Conservation (phyloP, 2,329 filamentous ascomycete genomes). For the Neonectria neomacrospora region DNA sequence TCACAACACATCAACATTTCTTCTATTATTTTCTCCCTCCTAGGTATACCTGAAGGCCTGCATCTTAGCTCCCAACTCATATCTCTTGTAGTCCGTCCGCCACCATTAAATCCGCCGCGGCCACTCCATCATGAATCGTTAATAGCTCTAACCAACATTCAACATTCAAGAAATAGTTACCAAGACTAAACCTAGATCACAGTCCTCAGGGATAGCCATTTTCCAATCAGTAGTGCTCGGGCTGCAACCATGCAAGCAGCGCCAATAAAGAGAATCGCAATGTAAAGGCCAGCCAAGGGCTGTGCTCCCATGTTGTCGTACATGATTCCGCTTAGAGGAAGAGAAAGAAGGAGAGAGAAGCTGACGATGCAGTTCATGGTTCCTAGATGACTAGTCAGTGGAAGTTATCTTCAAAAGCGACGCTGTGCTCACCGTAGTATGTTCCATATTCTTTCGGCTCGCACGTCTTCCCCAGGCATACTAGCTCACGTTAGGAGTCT, state of each 20-base stretch:
- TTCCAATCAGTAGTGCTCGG: slow-evolving; percentile 40
- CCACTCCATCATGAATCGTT: background rate
- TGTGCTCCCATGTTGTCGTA: slow-evolving; percentile 57
- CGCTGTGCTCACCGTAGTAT: slow-evolving; percentile 47
- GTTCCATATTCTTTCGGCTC: slow-evolving; percentile 58
- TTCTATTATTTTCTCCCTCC: background rate
- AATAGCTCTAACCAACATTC: background rate
- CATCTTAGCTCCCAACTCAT: background rate
- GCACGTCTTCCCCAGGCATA: slow-evolving; percentile 60
- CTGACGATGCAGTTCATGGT: slow-evolving; percentile 59
- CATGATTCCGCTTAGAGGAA: slow-evolving; percentile 58
- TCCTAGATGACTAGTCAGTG: slow-evolving; percentile 44
- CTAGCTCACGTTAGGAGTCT: slow-evolving; percentile 35
- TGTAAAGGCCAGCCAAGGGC: slow-evolving; percentile 58
- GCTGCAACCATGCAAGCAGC: slow-evolving; percentile 47
- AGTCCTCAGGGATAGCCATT: slow-evolving; percentile 37
- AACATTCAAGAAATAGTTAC: too few relatives aligned
- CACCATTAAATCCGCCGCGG: background rate
- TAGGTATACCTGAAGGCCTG: background rate
- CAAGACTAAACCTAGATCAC: slow-evolving; percentile 24
- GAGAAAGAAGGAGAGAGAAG: slow-evolving; percentile 57
- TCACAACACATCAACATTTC: slow-evolving; percentile 1
- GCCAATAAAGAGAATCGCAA: slow-evolving; percentile 53
- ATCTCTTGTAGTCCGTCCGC: background rate
- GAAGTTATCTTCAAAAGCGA: too few relatives aligned